Evolutionary conservation across 768 basidiomycete genomes (phyloP).

Genomic region (Suillus lakei): DNA sequence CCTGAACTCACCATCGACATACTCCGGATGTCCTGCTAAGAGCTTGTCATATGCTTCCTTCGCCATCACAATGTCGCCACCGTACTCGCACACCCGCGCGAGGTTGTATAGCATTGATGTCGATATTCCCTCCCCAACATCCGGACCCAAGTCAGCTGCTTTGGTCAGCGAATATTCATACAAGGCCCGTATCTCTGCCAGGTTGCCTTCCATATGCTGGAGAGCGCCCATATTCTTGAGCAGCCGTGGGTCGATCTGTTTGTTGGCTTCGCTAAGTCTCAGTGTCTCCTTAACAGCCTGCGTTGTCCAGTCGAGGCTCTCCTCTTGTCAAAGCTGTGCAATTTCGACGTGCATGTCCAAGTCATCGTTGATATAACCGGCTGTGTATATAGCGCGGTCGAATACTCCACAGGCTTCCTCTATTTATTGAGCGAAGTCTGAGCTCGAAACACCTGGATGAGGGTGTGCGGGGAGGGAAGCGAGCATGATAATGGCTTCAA

Average conservation of each 20-base stretch:
- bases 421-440: conserved; percentile 75
- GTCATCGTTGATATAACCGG: conserved; percentile 71
- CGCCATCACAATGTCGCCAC: conserved; percentile 72
- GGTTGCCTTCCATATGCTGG: conserved; percentile 68
- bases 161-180: conserved; percentile 79
- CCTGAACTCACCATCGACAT: conserved; percentile 80
- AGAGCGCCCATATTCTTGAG: conserved; percentile 83
- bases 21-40: conserved; percentile 90
- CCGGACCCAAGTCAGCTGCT: conserved; percentile 49
- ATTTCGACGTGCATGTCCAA: conserved; percentile 91
- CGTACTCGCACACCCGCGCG: conserved; percentile 88
- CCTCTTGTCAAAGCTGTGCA: conserved; percentile 86
- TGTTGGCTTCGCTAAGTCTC: conserved; percentile 57
- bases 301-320: conserved; percentile 73
- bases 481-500: conserved; percentile 88
- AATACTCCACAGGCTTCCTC: conserved; percentile 79
- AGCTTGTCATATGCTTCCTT: conserved; percentile 89
- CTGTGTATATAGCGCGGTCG: conserved; percentile 62
- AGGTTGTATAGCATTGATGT: conserved; percentile 92
- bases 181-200: conserved; percentile 58
- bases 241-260: conserved; percentile 64
- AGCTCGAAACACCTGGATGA: conserved; percentile 76
- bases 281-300: conserved; percentile 78
- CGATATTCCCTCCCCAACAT: conserved; percentile 68
- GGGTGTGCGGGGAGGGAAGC: conserved; percentile 87